Conservation (phyloP, 164 flowering plant genomes). For the Stephania cephalantha region DNA sequence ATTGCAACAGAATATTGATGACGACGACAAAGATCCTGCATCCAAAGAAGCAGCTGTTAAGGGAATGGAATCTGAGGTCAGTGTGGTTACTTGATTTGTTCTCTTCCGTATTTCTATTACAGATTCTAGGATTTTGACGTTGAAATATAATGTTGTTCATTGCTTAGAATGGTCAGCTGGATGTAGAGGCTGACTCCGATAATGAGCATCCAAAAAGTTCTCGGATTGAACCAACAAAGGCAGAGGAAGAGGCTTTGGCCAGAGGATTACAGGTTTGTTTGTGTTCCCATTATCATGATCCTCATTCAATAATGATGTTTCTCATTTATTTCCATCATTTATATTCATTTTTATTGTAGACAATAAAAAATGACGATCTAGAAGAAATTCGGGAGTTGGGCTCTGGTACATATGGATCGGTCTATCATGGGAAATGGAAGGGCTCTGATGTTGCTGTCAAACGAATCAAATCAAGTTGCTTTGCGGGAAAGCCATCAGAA, state of each 20-base stretch:
- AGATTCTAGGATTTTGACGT: background rate
- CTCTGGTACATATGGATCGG: constrained; percentile 95
- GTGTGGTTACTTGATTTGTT: constrained; percentile 11
- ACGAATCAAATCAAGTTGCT: constrained; percentile 97
- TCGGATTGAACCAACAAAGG: constrained; percentile 86
- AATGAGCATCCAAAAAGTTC: constrained; percentile 40
- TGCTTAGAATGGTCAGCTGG: constrained; percentile 41
- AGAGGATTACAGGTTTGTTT: constrained; percentile 78
- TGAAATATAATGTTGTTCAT: background rate
- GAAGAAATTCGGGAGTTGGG: constrained; percentile 94
- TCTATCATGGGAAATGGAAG: constrained; percentile 96
- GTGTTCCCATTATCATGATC: background rate
- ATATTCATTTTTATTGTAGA: constrained; percentile 31
- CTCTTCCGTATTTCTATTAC: background rate
- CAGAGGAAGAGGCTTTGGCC: constrained; percentile 89
- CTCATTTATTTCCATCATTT: background rate
- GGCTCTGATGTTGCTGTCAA: constrained; percentile 99
- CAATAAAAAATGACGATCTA: constrained; percentile 84
- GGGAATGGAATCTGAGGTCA: constrained; percentile 49
- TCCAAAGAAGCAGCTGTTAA: constrained; percentile 27
- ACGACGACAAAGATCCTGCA: constrained; percentile 9
- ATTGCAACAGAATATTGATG: constrained; percentile 31
- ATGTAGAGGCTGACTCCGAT: constrained; percentile 53
- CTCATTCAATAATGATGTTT: background rate
- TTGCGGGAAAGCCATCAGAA: constrained; percentile 94